These are phyloP conservation scores for Ophiostoma piceae DNA, from an alignment of 2,329 filamentous ascomycete genomes.

Conservation along the genomic window DNA sequence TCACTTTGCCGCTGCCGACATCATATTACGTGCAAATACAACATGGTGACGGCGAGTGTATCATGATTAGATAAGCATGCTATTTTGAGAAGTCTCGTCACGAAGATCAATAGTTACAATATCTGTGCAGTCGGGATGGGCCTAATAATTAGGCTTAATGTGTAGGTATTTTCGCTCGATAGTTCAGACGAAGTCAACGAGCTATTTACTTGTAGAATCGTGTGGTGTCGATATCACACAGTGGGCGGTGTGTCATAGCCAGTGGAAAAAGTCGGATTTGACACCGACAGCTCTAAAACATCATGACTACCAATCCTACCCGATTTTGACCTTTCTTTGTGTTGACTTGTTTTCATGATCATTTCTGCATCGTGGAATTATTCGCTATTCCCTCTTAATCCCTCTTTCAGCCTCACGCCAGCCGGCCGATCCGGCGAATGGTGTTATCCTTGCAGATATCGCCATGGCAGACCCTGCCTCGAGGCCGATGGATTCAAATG, in stretches of 20 bases:
- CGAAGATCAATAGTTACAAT: background rate
- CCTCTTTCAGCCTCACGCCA: conserved; percentile 4
- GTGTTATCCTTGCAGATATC: background rate
- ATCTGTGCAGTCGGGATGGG: background rate
- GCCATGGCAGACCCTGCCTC: no score
- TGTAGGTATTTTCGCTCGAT: background rate
- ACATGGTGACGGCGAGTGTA: background rate
- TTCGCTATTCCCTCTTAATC: background rate
- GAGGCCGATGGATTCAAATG: no score
- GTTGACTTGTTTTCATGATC: no score
- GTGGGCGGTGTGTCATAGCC: conserved; percentile 13
- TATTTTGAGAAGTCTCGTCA: no score
- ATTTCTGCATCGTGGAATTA: background rate
- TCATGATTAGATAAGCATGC: background rate
- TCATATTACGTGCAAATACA: background rate
- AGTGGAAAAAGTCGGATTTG: conserved; percentile 11
- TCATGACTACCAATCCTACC: no score
- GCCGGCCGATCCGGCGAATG: conserved; percentile 4
- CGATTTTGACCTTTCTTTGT: no score
- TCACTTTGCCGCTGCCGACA: background rate
- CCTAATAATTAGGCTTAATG: background rate
- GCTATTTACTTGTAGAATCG: background rate
- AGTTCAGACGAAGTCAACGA: background rate
- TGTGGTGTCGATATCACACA: background rate
- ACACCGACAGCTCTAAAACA: no score